These are phyloP conservation scores for Raddia guianensis DNA, from an alignment of 176 grass and related monocot species.

Conservation along the genomic window DNA sequence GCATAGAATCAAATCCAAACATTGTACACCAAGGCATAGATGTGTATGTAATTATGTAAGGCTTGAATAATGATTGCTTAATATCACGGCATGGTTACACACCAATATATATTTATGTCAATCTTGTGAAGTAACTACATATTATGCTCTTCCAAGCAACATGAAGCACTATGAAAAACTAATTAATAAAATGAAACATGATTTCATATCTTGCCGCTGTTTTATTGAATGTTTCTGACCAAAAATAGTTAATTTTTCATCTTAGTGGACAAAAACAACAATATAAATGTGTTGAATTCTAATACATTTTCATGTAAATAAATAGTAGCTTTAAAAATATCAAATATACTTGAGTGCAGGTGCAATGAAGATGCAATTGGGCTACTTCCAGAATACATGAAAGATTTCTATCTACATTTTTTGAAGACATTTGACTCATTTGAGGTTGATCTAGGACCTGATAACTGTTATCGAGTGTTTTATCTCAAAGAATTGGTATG, in stretches of 20 bases:
- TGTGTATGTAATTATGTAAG: background rate
- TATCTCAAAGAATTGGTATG: constrained; percentile 41
- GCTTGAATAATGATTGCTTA: background rate
- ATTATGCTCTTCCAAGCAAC: background rate
- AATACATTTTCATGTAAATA: background rate
- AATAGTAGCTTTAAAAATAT: background rate
- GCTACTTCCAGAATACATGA: constrained; percentile 42
- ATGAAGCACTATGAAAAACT: background rate
- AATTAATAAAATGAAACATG: background rate
- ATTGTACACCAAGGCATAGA: background rate
- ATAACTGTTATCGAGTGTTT: background rate
- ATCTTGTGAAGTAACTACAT: background rate
- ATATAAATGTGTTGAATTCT: background rate
- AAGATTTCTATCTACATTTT: constrained; percentile 20
- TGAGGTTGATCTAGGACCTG: constrained; percentile 21
- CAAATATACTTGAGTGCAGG: constrained; percentile 9
- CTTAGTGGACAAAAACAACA: too few species aligned
- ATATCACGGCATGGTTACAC: background rate
- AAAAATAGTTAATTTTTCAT: too few species aligned
- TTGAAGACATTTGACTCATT: constrained; percentile 32
- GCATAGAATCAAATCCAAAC: background rate
- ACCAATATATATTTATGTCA: background rate
- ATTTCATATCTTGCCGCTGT: background rate
- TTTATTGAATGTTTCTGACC: background rate
- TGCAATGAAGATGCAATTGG: background rate